These are phyloP conservation scores for Colletotrichum australisinense DNA, from an alignment of 2,329 filamentous ascomycete species.

Conservation along the genomic window DNA sequence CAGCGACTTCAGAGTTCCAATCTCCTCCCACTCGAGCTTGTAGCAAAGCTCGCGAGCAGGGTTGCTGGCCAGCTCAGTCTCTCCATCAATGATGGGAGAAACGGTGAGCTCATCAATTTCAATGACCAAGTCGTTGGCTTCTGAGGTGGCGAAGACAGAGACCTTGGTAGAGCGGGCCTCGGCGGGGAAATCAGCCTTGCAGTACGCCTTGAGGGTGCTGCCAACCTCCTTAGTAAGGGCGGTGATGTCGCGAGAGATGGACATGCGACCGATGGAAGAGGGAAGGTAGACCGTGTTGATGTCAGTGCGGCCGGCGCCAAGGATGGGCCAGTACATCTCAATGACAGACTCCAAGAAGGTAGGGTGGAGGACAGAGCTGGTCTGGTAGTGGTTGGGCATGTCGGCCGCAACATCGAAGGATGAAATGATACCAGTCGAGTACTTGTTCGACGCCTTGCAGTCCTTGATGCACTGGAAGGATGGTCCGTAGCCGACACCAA, in stretches of 20 bases:
- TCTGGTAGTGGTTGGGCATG: slow-evolving; percentile 38
- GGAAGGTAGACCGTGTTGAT: slow-evolving; percentile 48
- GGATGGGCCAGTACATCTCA: slow-evolving; percentile 46
- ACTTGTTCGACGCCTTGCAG: slow-evolving; percentile 48
- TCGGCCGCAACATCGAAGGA: slow-evolving; percentile 33
- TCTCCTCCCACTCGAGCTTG: slow-evolving; percentile 40
- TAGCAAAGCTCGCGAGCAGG: slow-evolving; percentile 39
- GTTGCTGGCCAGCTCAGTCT: slow-evolving; percentile 31
- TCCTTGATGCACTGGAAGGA: slow-evolving; percentile 63
- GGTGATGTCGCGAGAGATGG: slow-evolving; percentile 43
- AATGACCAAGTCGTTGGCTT: slow-evolving; percentile 36
- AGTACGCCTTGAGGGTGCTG: slow-evolving; percentile 41
- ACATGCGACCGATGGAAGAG: slow-evolving; percentile 44
- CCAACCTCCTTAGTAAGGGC: slow-evolving; percentile 46
- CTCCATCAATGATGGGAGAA: slow-evolving; percentile 38
- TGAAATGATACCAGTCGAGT: slow-evolving; percentile 30
- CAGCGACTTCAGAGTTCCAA: slow-evolving; percentile 31
- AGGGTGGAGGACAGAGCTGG: slow-evolving; percentile 38
- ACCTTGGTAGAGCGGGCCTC: slow-evolving; percentile 37
- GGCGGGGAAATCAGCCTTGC: slow-evolving; percentile 33
- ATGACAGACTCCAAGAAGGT: slow-evolving; percentile 38
- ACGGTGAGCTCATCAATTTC: slow-evolving; percentile 41
- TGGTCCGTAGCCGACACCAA: slow-evolving; percentile 62
- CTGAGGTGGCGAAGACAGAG: slow-evolving; percentile 35
- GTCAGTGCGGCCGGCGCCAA: slow-evolving; percentile 42